Conservation (phyloP, 164 flowering plant genomes). For the Piper betle region DNA sequence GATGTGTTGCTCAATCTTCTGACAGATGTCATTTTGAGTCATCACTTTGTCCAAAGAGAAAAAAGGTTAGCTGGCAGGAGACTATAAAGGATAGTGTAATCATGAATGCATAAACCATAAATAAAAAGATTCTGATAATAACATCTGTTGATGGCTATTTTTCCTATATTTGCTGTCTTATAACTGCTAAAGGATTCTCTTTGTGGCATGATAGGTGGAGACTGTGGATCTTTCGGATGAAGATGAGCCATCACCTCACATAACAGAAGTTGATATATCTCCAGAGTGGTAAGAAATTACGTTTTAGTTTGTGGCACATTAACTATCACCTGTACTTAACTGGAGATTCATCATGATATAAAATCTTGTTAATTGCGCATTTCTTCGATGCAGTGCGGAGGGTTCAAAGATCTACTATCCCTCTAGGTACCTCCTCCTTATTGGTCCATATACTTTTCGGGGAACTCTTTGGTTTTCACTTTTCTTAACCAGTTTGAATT, state of each 20-base stretch:
- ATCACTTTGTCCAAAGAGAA: slow-evolving; percentile 11
- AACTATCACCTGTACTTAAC: neutral
- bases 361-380: neutral
- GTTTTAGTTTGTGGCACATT: neutral
- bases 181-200: neutral
- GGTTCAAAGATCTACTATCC: slow-evolving; percentile 66
- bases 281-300: slow-evolving; percentile 26
- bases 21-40: slow-evolving; percentile 10
- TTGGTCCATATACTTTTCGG: neutral
- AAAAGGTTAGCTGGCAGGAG: slow-evolving; percentile 21
- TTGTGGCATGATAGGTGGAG: slow-evolving; percentile 17
- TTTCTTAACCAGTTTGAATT: neutral
- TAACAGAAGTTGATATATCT: slow-evolving; percentile 15
- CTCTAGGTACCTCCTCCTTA: slow-evolving; percentile 42
- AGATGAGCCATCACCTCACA: slow-evolving; percentile 27
- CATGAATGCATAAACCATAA: neutral
- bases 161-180: neutral
- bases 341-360: neutral
- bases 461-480: neutral
- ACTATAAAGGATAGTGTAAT: neutral
- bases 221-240: slow-evolving; percentile 61
- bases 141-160: neutral
- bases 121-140: neutral
- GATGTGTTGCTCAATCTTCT: slow-evolving; percentile 1
- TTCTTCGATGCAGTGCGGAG: slow-evolving; percentile 26